A percentile compares a stretch with the other conserved stretches of the same genome.
Conservation (phyloP, 768 basidiomycete genomes). For the Chalciporus pseudorubinellus region DNA sequence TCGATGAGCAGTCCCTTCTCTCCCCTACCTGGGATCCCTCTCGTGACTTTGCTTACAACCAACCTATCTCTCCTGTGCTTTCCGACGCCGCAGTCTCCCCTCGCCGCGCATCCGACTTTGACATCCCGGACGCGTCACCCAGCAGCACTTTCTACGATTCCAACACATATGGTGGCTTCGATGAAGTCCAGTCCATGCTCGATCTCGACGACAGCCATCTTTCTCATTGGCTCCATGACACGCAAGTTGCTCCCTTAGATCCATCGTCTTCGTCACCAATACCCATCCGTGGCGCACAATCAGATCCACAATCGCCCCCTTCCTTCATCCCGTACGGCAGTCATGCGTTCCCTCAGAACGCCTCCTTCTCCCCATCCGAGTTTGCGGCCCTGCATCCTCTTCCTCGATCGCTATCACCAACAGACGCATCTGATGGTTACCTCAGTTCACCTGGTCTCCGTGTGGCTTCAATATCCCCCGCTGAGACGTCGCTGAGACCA, state of each 20-base stretch:
- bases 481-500: conserved; percentile 55
- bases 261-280: conserved; percentile 56
- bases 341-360: conserved; percentile 46
- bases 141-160: conserved; percentile 36
- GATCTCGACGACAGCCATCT: conserved; percentile 45
- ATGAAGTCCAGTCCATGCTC: conserved; percentile 33
- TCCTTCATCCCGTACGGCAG: conserved; percentile 50
- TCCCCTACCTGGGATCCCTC: conserved; percentile 29
- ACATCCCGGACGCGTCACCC: conserved; percentile 41
- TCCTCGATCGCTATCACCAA: conserved; percentile 59
- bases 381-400: conserved; percentile 62
- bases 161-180: conserved; percentile 28
- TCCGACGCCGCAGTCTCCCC: conserved; percentile 39
- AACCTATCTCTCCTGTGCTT: conserved; percentile 41
- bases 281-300: conserved; percentile 51
- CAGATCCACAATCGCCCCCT: conserved; percentile 42
- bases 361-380: conserved; percentile 57
- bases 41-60: conserved; percentile 36
- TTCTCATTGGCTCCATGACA: conserved; percentile 64
- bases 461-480: conserved; percentile 58
- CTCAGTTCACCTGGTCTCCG: conserved; percentile 41
- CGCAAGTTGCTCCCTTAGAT: conserved; percentile 39
- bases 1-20: conserved; percentile 31
- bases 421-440: conserved; percentile 50
- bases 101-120: conserved; percentile 40